Evolutionary conservation across 1,139 yeast species (phyloP), one percentile per base, ranked within the genome.

Genomic region (Yamadazyma triangularis): DNA sequence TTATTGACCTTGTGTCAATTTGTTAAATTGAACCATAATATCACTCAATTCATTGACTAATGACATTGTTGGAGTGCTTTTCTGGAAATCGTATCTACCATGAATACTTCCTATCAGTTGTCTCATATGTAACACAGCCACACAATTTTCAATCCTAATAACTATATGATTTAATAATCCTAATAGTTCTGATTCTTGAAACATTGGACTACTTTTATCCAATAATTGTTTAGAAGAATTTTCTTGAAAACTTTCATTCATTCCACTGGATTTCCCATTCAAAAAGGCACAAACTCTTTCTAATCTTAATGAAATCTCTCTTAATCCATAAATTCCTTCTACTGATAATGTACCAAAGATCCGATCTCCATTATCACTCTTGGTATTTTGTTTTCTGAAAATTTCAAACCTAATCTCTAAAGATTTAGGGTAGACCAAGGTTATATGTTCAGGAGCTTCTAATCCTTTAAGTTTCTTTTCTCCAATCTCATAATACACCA

Each of bases 401-500:
- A 74, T 51, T 36, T 68, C 72, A 45, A 62, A 63, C 43, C 96
- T 69, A 9, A 82, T 66, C 11, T 69, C 70, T 36, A 91, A 63
- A 26, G 68, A 64, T 38, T 69, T 67, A 2, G 97, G 94, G 59
- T 81, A 89, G 0, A 79, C 78, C 33, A 88, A 69, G 9, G 95
- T 84, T 22, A 93, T 80, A 28, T 73, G 71, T 51, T 93, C 98
- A 1, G 95, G 95, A 24, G 89, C 82, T 72, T 93, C 98, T 24
- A 93, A 70, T 15, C 98, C 98, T 57, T 93, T 91, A 47, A 93
- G 68, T 53, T 88, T 88, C 50, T 78, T 79, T 50, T 89, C 96
- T 18, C 98, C 98, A 31, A 86, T 59, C 29, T 77, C 79, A 39
- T 72, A 74, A 35, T 79, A 72, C n/a, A 65, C 69, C 66, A 80